Percentiles rank a stretch among this genome's conserved stretches.
Evolutionary conservation across 331 rosid species (phyloP).

Genomic region (Cydonia oblonga): DNA sequence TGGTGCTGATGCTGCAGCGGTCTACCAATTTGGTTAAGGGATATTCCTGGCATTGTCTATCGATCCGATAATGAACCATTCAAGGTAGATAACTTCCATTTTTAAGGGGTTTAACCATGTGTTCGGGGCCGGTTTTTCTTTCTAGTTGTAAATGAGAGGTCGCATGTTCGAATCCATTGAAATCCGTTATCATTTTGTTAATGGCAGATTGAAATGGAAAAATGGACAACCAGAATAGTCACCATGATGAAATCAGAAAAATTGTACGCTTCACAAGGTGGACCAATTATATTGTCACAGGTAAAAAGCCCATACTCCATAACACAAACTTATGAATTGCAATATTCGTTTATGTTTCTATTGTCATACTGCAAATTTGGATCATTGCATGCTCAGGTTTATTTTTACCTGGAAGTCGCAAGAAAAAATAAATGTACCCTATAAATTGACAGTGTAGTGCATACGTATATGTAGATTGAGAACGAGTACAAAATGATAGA

Average conservation of each 20-base stretch:
- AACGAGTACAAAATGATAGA: conserved; percentile 60
- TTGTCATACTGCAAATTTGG: too few species aligned
- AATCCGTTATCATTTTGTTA: background rate
- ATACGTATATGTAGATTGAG: conserved; percentile 47
- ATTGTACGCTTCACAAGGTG: conserved; percentile 67
- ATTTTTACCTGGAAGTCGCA: too few species aligned
- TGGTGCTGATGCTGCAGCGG: conserved; percentile 41
- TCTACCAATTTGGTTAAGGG: conserved; percentile 71
- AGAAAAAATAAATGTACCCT: background rate
- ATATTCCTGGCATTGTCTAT: conserved; percentile 56
- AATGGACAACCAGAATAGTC: conserved; percentile 46
- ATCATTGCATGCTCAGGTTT: too few species aligned
- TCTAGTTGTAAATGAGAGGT: too few species aligned
- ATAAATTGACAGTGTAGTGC: background rate
- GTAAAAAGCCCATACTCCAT: conserved; percentile 12
- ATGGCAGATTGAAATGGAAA: conserved; percentile 67
- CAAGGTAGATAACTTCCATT: conserved; percentile 38
- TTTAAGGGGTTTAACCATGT: background rate
- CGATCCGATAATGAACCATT: conserved; percentile 68
- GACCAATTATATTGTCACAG: conserved; percentile 83
- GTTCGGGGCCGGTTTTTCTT: too few species aligned
- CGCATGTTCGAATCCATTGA: too few species aligned
- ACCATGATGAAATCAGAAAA: conserved; percentile 48
- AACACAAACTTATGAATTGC: background rate
- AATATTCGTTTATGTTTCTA: too few species aligned